A percentile compares a stretch with the other conserved stretches of the same genome.
Evolutionary conservation across 176 grass and related monocot genomes (phyloP).

Genomic region (Carex parvula): DNA sequence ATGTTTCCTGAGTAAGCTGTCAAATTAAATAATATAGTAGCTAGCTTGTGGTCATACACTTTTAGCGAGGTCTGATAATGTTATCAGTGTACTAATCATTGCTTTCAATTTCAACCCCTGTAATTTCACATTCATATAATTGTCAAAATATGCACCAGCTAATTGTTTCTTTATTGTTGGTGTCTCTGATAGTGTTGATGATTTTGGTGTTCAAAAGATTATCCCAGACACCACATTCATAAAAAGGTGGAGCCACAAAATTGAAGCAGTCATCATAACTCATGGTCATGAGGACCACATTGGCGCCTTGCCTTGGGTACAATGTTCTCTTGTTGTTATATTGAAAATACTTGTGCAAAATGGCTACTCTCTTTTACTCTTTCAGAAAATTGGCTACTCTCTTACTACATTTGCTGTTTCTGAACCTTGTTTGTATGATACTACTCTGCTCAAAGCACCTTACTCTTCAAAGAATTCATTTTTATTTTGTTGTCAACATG

Average conservation of each 20-base stretch:
- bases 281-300: conserved; percentile 99
- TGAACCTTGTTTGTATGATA: neutral
- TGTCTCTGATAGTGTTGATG: conserved; percentile 57
- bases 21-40: neutral
- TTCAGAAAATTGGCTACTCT: neutral
- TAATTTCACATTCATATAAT: neutral
- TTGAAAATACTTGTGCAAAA: conserved; percentile 1
- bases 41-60: neutral
- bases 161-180: conserved; percentile 6
- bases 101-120: neutral
- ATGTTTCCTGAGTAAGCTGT: conserved; percentile 97
- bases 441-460: neutral
- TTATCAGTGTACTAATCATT: neutral
- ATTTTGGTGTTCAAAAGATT: conserved; percentile 97
- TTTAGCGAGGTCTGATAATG: neutral
- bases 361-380: neutral
- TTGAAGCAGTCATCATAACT: conserved; percentile 98
- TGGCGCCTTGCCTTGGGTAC: conserved; percentile 99
- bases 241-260: conserved; percentile 98
- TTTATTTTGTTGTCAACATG: conserved; percentile 31
- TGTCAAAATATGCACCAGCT: conserved; percentile 4
- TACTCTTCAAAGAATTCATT: neutral
- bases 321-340: conserved; percentile 44
- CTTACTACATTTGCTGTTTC: neutral
- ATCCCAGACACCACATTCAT: conserved; percentile 98